Conservation (phyloP, 2,329 filamentous ascomycete species). For the Simplicillium sp. region DNA sequence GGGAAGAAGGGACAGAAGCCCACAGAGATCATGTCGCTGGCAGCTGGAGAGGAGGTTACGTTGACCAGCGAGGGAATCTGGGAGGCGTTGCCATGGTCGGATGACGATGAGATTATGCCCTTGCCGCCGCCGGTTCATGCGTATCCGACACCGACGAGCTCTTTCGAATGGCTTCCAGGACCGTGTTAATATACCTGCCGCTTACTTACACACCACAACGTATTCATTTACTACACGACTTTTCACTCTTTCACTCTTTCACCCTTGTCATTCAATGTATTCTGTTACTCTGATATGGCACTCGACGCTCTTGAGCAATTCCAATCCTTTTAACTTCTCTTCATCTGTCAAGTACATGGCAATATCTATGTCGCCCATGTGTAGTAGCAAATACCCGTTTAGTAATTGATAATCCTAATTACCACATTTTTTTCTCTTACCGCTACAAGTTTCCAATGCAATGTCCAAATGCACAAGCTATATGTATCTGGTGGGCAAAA, state of each 20-base stretch:
- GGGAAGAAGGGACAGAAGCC: not conserved
- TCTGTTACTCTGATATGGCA: not conserved
- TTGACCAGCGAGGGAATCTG: conserved; percentile 29
- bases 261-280: not conserved
- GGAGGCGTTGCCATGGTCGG: conserved; percentile 6
- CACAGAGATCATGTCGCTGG: conserved; percentile 32
- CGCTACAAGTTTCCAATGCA: too few relatives aligned
- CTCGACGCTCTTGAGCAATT: too few relatives aligned
- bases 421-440: too few relatives aligned
- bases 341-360: not conserved
- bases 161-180: not conserved
- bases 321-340: not conserved
- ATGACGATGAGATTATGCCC: not conserved
- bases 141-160: not conserved
- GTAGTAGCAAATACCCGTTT: too few relatives aligned
- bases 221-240: too few relatives aligned
- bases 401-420: too few relatives aligned
- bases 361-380: too few relatives aligned
- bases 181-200: not conserved
- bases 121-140: not conserved
- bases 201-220: too few relatives aligned
- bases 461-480: too few relatives aligned
- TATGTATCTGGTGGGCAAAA: too few relatives aligned
- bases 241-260: not conserved
- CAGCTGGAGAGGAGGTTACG: conserved; percentile 30